Evolutionary conservation across 495 filamentous ascomycete genomes (phyloP), one percentile per base, ranked within the genome.

Genomic region (Xeromyces bisporus): DNA sequence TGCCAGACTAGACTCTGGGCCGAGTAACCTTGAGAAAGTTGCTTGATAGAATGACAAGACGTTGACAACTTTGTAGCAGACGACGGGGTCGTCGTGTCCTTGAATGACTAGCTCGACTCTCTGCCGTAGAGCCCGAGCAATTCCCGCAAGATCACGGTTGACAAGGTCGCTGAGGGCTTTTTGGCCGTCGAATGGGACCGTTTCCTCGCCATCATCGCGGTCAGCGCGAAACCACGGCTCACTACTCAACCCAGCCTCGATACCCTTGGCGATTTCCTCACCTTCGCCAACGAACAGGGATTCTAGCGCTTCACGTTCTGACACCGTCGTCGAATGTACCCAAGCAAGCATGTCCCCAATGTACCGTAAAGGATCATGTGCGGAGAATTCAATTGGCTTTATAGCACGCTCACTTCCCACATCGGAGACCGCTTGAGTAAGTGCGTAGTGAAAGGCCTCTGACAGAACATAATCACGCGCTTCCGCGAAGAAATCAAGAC

Each of bases 291-390:
- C 76, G 47, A 96, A 96, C 3, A 99, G 57, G 3, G 79, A 73
- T 46, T 94, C 89, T 11, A 99, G 62, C 2, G 87, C 82, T 51
- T 99, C 89, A 26, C 81, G 69, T 52, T 99, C 89, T 12, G 85
- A 86, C 0, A 96, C 89, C 0, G 87, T 73, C 4, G 85, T 77
- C 1, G 91, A 94, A 47, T 99, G 89, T 2, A 75, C 73, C 89
- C 89, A 99, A 4, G 89, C 89, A 10, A 96, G 68, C 87, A 99
- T 96, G 47, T 99, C 89, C 13, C 89, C 86, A 12, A 92, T 75
- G 45, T 96, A 99, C 20, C 89, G 67, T 9, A 99, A 56, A 8
- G 82, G 78, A 45, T 99, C 89, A 44, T 94, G 85, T 7, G 89
- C 84, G 18, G 74, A 80, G 27, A 93, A 67, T 47, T 99, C 91